Evolutionary conservation across 768 basidiomycete genomes (phyloP), one percentile per base, ranked within the genome.

Genomic region (Serendipita sp.): DNA sequence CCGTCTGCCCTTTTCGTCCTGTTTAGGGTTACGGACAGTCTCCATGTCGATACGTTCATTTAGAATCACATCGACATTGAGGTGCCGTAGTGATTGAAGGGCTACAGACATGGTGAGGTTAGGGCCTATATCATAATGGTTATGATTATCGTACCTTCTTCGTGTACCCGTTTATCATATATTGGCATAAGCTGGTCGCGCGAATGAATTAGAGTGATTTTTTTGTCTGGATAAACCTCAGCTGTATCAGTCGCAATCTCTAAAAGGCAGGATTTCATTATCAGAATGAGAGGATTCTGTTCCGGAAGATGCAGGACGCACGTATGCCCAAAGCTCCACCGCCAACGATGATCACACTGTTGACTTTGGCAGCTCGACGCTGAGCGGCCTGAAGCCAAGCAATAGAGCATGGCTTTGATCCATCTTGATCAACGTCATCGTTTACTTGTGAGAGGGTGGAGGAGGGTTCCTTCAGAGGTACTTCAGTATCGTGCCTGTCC

Each of bases 261-360:
- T 85, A 65, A 3, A 41, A 9, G 9, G 69, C 43, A 70, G 75
- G 4, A n/a, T 38, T 28, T 31, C 38, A 30, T 11, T 20, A 13
- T 26, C 17, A 20, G n/a, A 5, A 5, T n/a, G n/a, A 48, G n/a
- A 9, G 7, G 5, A 20, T 48, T 48, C 45, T n/a, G n/a, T 28
- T 48, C 45, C n/a, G 4, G n/a, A n/a, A 22, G 38, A 26, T 72
- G 50, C 1, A 31, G 43, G 28, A 76, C 82, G 66, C 69, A 85
- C 84, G 83, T 28, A 88, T 81, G 2, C 86, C 86, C 7, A 88
- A 77, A 0, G 86, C 83, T 0, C 87, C 86, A 11, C 84, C 86
- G 1, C 87, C 86, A 2, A 87, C 78, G 14, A 88, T 77, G 4
- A 87, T 76, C 2, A 88, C 75, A 43, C 76, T 79, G 0, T 70